Evolutionary conservation across 257 asterid genomes (phyloP), one percentile per base, ranked within the genome.

Genomic region (Rauvolfia tetraphylla): DNA sequence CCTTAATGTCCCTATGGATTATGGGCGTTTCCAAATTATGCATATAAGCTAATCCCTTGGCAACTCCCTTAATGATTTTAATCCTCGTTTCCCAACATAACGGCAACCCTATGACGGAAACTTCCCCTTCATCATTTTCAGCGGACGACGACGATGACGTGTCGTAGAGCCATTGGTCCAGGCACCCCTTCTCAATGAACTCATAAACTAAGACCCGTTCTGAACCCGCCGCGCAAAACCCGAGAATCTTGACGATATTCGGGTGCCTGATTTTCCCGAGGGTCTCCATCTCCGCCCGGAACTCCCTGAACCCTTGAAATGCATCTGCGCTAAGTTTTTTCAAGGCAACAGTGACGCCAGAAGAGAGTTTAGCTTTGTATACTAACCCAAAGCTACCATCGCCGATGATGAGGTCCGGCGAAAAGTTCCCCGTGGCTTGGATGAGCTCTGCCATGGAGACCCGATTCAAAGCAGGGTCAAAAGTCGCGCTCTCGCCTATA

Each of bases 381-480:
- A 93, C 98, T 22, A 89, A 84, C 78, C 98, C 98, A 81, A 93
- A 93, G 46, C 98, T 88, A 0, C 98, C 98, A 66, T 93, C 98
- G 4, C 97, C 98, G 78, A 93, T 86, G 3, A 93, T 88, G 36
- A 88, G 89, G 27, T 92, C 96, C 66, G 88, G 85, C 1, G 95
- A 88, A 83, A 93, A 93, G 68, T 88, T 83, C 15, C 82, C 75
- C 68, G 98, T 93, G 22, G 87, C 97, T 4, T 77, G 84, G 44
- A 88, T 71, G 54, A 93, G 96, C 79, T 89, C 96, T 75, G 81
- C 85, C 96, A 92, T 90, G 62, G 97, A 90, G 18, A 93, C 87
- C 17, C 53, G 86, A 70, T 76, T 82, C 0, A 93, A 73, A 5
- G 74, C 23, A 58, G 88, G 92, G 86, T 93, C 97, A 57, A 90